Evolutionary conservation across 179 eudicot species (phyloP).

Genomic region (Vitellaria paradoxa): DNA sequence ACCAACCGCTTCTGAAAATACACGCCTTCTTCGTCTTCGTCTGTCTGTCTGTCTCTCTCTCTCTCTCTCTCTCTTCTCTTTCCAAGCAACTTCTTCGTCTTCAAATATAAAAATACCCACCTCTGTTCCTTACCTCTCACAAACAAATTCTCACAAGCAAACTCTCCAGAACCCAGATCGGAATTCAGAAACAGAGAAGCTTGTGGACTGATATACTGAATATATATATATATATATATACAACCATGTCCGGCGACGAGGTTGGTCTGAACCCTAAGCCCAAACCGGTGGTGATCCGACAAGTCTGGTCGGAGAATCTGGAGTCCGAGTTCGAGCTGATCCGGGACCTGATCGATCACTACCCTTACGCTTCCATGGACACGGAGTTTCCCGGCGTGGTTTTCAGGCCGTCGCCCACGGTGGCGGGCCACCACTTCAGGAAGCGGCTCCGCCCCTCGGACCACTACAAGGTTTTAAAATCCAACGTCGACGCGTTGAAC

Average conservation of each 20-base stretch:
- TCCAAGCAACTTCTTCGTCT: slow-evolving; percentile 10
- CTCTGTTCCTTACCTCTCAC: not conserved
- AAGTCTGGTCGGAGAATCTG: slow-evolving; percentile 48
- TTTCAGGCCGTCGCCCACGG: not conserved
- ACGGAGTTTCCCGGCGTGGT: slow-evolving; percentile 61
- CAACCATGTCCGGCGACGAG: not conserved
- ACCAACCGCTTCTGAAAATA: no score
- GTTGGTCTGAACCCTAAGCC: not conserved
- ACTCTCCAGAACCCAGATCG: slow-evolving; percentile 5
- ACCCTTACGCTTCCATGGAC: slow-evolving; percentile 49
- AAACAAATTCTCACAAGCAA: not conserved
- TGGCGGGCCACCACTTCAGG: not conserved
- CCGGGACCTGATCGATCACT: slow-evolving; percentile 27
- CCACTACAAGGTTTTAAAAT: slow-evolving; percentile 37
- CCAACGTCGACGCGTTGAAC: slow-evolving; percentile 52
- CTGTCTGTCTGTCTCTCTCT: not conserved
- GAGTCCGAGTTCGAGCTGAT: slow-evolving; percentile 44
- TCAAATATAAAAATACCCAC: slow-evolving; percentile 4
- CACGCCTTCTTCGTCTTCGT: no score
- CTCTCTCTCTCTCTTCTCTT: slow-evolving; percentile 7
- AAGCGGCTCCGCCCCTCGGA: slow-evolving; percentile 4
- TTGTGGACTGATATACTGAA: not conserved
- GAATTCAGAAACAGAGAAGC: no score
- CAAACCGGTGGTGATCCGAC: slow-evolving; percentile 34
- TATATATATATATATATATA: not conserved